Conservation (phyloP, 164 flowering plant genomes). For the Malania oleifera region DNA sequence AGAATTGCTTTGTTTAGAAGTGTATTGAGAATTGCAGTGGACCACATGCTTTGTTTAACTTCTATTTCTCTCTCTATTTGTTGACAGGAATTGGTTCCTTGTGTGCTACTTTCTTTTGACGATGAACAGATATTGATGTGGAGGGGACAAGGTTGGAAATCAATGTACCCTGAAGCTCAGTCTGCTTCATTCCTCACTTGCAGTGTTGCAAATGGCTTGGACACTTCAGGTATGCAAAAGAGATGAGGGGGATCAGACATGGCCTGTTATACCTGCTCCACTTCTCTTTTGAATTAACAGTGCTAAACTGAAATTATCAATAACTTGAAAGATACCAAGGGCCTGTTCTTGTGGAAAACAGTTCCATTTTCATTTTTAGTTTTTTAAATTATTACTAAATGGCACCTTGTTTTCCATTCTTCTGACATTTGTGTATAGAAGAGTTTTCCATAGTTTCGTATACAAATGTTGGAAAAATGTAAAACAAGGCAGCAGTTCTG, state of each 20-base stretch:
- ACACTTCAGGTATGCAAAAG: constrained; percentile 36
- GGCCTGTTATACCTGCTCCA: neutral
- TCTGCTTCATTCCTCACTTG: constrained; percentile 9
- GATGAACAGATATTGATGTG: constrained; percentile 89
- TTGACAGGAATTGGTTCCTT: constrained; percentile 90
- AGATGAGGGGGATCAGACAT: neutral
- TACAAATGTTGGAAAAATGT: too few relatives aligned
- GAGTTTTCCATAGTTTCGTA: too few relatives aligned
- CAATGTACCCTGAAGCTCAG: constrained; percentile 41
- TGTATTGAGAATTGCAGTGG: too few relatives aligned
- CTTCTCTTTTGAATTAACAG: too few relatives aligned
- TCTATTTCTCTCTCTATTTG: neutral
- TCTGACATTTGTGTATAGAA: too few relatives aligned
- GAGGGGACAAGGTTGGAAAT: constrained; percentile 87
- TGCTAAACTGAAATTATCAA: neutral
- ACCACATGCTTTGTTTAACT: neutral
- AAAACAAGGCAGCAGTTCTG: too few relatives aligned
- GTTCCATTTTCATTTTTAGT: too few relatives aligned
- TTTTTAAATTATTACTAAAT: too few relatives aligned
- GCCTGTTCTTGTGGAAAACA: too few relatives aligned
- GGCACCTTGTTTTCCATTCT: too few relatives aligned
- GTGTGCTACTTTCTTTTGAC: constrained; percentile 85
- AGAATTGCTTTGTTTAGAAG: too few relatives aligned
- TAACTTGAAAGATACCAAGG: neutral
- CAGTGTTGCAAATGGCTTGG: constrained; percentile 12